A percentile compares a stretch with the other conserved stretches of the same genome.
phyloP scores from a whole-genome alignment of 1,284 basidiomycete genomes.

The Cryptococcus amylolentus region DNA sequence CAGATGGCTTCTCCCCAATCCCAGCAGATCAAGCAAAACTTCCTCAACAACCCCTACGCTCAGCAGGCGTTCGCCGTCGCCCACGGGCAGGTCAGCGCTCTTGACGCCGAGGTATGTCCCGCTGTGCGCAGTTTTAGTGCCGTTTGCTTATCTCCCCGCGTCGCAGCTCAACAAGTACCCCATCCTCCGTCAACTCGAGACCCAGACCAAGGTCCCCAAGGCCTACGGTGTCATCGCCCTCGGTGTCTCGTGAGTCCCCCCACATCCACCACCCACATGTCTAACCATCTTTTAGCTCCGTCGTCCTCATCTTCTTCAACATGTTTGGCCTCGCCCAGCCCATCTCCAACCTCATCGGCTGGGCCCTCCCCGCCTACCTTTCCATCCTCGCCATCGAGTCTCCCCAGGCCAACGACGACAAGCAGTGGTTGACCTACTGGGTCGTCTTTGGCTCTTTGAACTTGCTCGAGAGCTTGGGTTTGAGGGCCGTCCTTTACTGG shows the following conservation, averaged over 20 bases:
- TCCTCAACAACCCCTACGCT: constrained; percentile 71
- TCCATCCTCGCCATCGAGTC: constrained; percentile 51
- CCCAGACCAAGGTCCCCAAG: constrained; percentile 89
- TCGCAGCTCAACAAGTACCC: constrained; percentile 84
- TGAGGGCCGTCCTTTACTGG: constrained; percentile 49
- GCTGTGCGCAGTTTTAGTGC: neutral
- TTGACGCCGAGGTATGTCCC: constrained; percentile 83
- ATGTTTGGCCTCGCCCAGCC: constrained; percentile 50
- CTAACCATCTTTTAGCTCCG: constrained; percentile 21
- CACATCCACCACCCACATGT: neutral
- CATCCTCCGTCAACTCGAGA: constrained; percentile 74
- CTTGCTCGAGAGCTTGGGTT: constrained; percentile 47
- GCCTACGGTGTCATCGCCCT: constrained; percentile 79
- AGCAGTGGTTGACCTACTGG: constrained; percentile 53
- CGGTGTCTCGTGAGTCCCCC: constrained; percentile 54
- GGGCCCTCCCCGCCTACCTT: constrained; percentile 52
- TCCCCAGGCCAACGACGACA: constrained; percentile 51
- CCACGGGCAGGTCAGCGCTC: constrained; percentile 70
- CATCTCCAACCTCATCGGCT: constrained; percentile 51
- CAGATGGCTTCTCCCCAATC: constrained; percentile 45
- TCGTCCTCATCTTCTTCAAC: constrained; percentile 52
- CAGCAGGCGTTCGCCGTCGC: constrained; percentile 73
- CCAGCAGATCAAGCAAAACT: constrained; percentile 55
- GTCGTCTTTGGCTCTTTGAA: constrained; percentile 50
- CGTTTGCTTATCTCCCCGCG: neutral